phyloP scores from a whole-genome alignment of 1,139 yeast species.

The Geotrichum candidum region DNA sequence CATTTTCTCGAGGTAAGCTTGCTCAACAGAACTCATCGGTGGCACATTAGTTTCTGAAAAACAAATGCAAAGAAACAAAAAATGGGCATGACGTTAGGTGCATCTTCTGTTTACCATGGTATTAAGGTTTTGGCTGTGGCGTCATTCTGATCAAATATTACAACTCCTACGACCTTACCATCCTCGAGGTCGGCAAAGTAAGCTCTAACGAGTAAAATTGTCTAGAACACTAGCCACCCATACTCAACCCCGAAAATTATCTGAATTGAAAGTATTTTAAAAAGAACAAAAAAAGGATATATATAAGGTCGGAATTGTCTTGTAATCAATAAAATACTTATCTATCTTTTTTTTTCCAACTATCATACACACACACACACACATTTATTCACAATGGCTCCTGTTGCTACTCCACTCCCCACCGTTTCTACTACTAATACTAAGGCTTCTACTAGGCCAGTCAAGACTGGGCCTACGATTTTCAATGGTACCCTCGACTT shows the following conservation, averaged over 20 bases:
- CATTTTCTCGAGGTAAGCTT: neutral
- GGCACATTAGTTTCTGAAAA: neutral
- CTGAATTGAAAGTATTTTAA: neutral
- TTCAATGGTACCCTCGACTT: slow-evolving; percentile 1
- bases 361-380: neutral
- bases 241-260: neutral
- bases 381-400: slow-evolving; percentile 10
- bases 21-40: neutral
- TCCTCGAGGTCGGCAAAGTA: neutral
- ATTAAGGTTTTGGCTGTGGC: neutral
- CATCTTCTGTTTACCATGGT: neutral
- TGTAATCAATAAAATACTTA: neutral
- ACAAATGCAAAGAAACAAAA: neutral
- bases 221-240: neutral
- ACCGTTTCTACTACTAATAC: neutral
- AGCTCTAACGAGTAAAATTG: neutral
- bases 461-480: neutral
- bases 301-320: neutral
- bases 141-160: neutral
- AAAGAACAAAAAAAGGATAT: neutral
- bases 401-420: slow-evolving; percentile 2
- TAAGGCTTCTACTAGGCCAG: neutral
- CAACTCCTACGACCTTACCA: neutral
- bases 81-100: neutral
- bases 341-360: neutral